Evolutionary conservation across 1,284 basidiomycete genomes (phyloP), one percentile per base, ranked within the genome.

Genomic region (Moesziomyces sp.): DNA sequence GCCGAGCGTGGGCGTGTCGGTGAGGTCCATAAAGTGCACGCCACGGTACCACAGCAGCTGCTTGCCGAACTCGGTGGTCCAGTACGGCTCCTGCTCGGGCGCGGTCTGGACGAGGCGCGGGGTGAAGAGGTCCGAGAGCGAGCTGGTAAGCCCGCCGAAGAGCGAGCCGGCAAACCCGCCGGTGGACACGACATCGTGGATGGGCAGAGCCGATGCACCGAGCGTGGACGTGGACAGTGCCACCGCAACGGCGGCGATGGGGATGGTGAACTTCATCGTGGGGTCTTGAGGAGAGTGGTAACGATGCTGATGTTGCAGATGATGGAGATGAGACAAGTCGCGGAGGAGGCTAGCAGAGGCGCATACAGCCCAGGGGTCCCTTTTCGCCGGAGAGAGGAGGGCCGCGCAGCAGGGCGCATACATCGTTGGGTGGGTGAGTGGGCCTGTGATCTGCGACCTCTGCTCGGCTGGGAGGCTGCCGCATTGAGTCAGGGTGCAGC

Each of bases 1-100:
- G 1, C 70, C 78, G 0, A 74, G 62, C 0, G 56, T 34, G 0
- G 49, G 63, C 4, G 63, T 58, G n/a, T 76, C 76, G 28, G 80
- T 82, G 18, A 83, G 46, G 52, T 83, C 82, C 51, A 83, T 74
- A 56, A 79, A 83, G n/a, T 71, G 60, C 4, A 66, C 28, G 1
- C 71, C 68, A 3, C 66, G 54, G 47, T 53, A 71, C 52, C 68
- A 74, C 3, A 83, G 62, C 46, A 71, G 59, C 34, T 71, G 65
- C 48, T 81, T 80, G 44, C 74, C 68, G 13, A 77, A 35, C 51
- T 79, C 81, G 46, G 76, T 79, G 13, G 78, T 78, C 79, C 79
- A 80, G 60, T 78, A 80, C 6, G 79, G 65, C 38, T 57, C 3
- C 5, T 51, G 23, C 44, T 70, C 59, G 11, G 63, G 16, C 5